These are phyloP conservation scores for Cystobasidium ongulense DNA, from an alignment of 768 basidiomycete species.

Conservation along the genomic window DNA sequence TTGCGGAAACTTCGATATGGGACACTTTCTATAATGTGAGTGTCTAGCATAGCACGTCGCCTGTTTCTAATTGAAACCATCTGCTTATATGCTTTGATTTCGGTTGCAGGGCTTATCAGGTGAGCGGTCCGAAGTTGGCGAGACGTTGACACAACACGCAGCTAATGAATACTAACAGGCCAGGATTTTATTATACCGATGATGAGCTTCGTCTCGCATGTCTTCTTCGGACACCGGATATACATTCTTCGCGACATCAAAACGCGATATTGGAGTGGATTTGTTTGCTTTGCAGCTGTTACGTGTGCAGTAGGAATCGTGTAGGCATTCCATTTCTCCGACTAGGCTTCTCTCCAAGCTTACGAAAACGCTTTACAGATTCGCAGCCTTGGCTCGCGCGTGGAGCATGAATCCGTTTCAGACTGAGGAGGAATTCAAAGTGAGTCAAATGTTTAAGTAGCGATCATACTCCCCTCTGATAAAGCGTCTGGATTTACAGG, in stretches of 20 bases:
- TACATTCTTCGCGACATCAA: constrained; percentile 8
- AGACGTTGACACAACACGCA: background rate
- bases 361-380: background rate
- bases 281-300: background rate
- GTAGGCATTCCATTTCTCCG: background rate
- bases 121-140: background rate
- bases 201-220: constrained; percentile 8
- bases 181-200: constrained; percentile 19
- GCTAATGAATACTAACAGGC: background rate
- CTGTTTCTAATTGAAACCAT: background rate
- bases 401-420: constrained; percentile 18
- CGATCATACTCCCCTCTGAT: too few relatives aligned
- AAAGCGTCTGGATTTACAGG: too few relatives aligned
- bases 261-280: background rate
- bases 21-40: constrained; percentile 15
- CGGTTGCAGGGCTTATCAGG: background rate
- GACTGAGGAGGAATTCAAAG: background rate
- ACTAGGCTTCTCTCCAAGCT: background rate
- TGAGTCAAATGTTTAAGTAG: background rate
- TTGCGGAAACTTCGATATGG: background rate
- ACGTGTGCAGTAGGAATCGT: background rate
- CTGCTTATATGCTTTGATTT: background rate
- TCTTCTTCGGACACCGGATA: constrained; percentile 20
- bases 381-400: background rate
- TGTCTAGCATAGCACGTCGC: too few relatives aligned